Evolutionary conservation across 495 filamentous ascomycete genomes (phyloP).

Genomic region (Penicillium lividum): DNA sequence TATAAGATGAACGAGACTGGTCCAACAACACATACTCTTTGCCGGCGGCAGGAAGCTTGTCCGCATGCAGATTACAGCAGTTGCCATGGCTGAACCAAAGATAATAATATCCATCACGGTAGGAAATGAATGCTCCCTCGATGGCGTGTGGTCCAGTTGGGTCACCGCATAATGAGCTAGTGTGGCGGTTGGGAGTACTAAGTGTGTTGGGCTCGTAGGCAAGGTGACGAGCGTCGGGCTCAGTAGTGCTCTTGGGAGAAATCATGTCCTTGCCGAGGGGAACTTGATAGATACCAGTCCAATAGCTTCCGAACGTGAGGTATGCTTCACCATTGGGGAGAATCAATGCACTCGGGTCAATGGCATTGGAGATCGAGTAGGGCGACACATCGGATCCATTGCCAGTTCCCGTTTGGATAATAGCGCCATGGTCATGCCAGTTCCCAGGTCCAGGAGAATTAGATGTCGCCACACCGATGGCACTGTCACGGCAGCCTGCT

Average conservation of each 20-base stretch:
- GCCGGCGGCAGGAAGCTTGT: conserved; percentile 51
- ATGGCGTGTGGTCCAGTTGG: conserved; percentile 38
- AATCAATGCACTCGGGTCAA: conserved; percentile 65
- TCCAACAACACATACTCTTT: conserved; percentile 54
- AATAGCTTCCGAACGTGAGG: conserved; percentile 72
- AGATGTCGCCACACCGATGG: conserved; percentile 70
- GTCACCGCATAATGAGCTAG: conserved; percentile 37
- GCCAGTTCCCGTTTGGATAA: conserved; percentile 43
- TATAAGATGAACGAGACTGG: not conserved
- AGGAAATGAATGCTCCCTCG: conserved; percentile 57
- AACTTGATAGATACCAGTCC: conserved; percentile 69
- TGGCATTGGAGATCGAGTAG: conserved; percentile 64
- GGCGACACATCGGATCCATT: conserved; percentile 49
- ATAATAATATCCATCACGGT: conserved; percentile 62
- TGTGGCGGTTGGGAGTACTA: conserved; percentile 23
- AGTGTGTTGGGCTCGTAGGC: conserved; percentile 34
- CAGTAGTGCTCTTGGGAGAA: conserved; percentile 26
- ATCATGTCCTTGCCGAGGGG: conserved; percentile 48
- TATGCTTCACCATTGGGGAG: conserved; percentile 46
- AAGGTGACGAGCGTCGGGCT: conserved; percentile 35
- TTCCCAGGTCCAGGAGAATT: conserved; percentile 57
- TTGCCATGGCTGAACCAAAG: conserved; percentile 68
- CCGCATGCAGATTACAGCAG: conserved; percentile 63
- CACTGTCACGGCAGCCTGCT: conserved; percentile 67
- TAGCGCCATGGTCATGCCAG: conserved; percentile 55